Evolutionary conservation across 2,329 filamentous ascomycete genomes (phyloP).

Genomic region (Alternaria triticina): DNA sequence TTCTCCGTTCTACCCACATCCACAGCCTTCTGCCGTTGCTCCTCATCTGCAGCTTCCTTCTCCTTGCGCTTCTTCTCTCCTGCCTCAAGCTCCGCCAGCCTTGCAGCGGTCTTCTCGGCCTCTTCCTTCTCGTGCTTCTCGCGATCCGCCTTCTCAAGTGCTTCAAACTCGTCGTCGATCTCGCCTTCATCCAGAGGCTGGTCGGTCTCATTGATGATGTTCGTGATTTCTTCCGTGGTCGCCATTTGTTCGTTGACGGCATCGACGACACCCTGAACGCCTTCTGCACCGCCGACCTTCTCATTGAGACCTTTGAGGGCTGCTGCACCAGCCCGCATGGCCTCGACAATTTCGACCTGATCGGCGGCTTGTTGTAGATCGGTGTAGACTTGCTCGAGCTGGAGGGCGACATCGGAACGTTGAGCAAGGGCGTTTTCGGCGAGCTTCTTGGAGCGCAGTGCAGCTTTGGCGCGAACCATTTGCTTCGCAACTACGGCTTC

Average conservation of each 20-base stretch:
- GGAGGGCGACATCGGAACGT: constrained; percentile 74
- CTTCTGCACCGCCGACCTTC: constrained; percentile 76
- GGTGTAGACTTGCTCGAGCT: constrained; percentile 83
- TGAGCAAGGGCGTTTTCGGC: constrained; percentile 75
- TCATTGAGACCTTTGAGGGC: constrained; percentile 77
- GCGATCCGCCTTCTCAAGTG: constrained; percentile 73
- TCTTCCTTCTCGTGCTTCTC: constrained; percentile 75
- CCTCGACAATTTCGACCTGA: constrained; percentile 80
- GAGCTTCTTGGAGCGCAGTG: constrained; percentile 82
- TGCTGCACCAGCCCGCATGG: constrained; percentile 78
- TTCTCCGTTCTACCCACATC: constrained; percentile 9
- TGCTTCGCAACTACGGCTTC: constrained; percentile 76
- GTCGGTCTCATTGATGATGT: constrained; percentile 70
- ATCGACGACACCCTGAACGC: constrained; percentile 78
- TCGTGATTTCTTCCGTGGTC: constrained; percentile 75
- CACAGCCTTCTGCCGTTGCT: constrained; percentile 42
- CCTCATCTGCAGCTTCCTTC: constrained; percentile 58
- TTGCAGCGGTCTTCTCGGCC: constrained; percentile 56
- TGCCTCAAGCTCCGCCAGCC: constrained; percentile 44
- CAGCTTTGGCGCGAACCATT: constrained; percentile 74
- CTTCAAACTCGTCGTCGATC: constrained; percentile 86
- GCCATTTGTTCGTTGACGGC: constrained; percentile 79
- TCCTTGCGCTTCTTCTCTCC: constrained; percentile 39
- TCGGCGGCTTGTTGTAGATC: constrained; percentile 86
- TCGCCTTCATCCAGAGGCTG: constrained; percentile 74